These are phyloP conservation scores for Diplodia sapinea DNA, from an alignment of 2,329 filamentous ascomycete genomes.

Conservation along the genomic window DNA sequence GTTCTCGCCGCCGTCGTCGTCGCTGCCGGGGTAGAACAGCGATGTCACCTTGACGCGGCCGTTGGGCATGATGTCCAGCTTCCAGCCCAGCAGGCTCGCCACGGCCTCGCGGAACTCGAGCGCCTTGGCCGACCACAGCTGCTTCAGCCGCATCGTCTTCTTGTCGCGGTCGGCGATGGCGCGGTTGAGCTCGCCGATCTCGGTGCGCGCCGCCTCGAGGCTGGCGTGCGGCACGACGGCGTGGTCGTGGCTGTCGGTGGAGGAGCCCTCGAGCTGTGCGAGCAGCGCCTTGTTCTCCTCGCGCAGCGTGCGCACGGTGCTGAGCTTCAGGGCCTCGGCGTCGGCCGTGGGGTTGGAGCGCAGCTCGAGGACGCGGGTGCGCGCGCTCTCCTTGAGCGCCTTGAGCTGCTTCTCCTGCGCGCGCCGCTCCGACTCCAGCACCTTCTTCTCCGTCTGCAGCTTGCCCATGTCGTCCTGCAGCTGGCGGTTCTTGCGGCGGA, in stretches of 20 bases:
- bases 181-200: conserved; percentile 66
- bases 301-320: conserved; percentile 76
- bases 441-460: conserved; percentile 70
- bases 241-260: conserved; percentile 36
- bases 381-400: conserved; percentile 68
- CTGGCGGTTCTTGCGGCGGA: conserved; percentile 85
- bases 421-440: conserved; percentile 77
- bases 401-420: conserved; percentile 76
- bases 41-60: conserved; percentile 91
- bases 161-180: conserved; percentile 72
- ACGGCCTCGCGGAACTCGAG: conserved; percentile 96
- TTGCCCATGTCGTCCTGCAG: conserved; percentile 78
- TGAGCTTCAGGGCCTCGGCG: conserved; percentile 80
- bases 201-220: conserved; percentile 75
- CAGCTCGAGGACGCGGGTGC: conserved; percentile 82
- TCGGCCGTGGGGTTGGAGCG: conserved; percentile 92
- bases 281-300: conserved; percentile 86
- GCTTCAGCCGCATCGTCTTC: conserved; percentile 81
- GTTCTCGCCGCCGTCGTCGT: conserved; percentile 69
- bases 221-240: conserved; percentile 76
- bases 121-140: conserved; percentile 90
- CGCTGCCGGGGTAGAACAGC: conserved; percentile 75
- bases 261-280: conserved; percentile 66
- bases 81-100: conserved; percentile 89
- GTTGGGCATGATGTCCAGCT: conserved; percentile 94